These are phyloP conservation scores for Sporothrix inflata DNA, from an alignment of 2,329 filamentous ascomycete species.

Conservation along the genomic window DNA sequence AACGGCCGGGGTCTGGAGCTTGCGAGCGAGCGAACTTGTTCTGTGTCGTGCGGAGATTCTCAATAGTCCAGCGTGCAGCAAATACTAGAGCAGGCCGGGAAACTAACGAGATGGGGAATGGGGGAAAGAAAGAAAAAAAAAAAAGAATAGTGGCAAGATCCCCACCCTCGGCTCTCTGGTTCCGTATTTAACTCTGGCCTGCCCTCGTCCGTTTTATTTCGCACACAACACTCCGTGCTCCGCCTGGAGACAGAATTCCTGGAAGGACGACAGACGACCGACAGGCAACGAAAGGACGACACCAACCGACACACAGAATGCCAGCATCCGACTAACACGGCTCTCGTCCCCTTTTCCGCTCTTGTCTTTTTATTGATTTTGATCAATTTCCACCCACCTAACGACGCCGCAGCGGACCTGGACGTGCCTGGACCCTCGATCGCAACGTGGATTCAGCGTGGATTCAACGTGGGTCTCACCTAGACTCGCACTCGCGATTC, in stretches of 20 bases:
- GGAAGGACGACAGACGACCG: not conserved
- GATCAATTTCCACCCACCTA: not conserved
- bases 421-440: not conserved
- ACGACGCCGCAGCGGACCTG: not conserved
- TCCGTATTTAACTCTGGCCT: constrained; percentile 3
- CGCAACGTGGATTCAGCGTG: not conserved
- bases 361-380: not conserved
- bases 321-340: not conserved
- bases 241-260: constrained; percentile 13
- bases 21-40: not conserved
- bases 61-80: not conserved
- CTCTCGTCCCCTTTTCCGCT: not conserved
- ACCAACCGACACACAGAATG: not conserved
- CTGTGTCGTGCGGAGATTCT: not conserved
- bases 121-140: not conserved
- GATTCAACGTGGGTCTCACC: not conserved
- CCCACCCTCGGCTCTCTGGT: constrained; percentile 12
- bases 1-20: not conserved
- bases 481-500: too few relatives aligned
- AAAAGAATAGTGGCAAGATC: not conserved
- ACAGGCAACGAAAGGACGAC: not conserved
- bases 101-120: not conserved
- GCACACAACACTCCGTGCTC: not conserved
- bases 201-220: not conserved
- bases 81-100: not conserved